Percentiles rank a stretch among this genome's conserved stretches.
Evolutionary conservation across 2,329 filamentous ascomycete species (phyloP).

Genomic region (Stachybotrys chlorohalonatus): DNA sequence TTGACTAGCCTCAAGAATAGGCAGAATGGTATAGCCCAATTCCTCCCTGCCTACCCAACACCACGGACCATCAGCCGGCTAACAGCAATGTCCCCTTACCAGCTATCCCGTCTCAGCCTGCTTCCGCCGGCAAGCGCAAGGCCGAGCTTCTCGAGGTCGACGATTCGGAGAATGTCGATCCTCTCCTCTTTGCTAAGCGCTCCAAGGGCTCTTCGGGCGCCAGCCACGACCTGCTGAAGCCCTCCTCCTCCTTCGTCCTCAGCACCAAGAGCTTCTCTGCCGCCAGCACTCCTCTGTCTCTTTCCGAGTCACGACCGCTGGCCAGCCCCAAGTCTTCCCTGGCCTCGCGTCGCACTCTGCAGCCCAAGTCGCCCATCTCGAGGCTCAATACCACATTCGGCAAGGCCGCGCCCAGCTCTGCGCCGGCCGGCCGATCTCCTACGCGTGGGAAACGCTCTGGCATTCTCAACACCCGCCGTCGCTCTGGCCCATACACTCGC

Average conservation of each 20-base stretch:
- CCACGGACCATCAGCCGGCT: slow-evolving; percentile 1
- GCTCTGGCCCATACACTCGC: slow-evolving; percentile 55
- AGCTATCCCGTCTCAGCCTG: slow-evolving; percentile 26
- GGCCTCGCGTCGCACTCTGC: slow-evolving; percentile 34
- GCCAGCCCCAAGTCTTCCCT: slow-evolving; percentile 21
- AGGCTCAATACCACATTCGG: slow-evolving; percentile 34
- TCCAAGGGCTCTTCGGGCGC: slow-evolving; percentile 37
- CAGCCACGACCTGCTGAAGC: slow-evolving; percentile 40
- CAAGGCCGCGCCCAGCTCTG: slow-evolving; percentile 47
- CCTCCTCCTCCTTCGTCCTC: slow-evolving; percentile 29
- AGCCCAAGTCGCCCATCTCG: slow-evolving; percentile 42
- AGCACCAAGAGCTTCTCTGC: slow-evolving; percentile 29
- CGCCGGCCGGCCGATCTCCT: slow-evolving; percentile 75
- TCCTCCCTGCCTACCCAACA: neutral
- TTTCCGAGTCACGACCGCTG: slow-evolving; percentile 18
- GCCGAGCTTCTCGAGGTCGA: slow-evolving; percentile 41
- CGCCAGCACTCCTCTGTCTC: slow-evolving; percentile 15
- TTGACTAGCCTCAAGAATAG: slow-evolving; percentile 70
- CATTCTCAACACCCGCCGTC: slow-evolving; percentile 60
- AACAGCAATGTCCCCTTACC: slow-evolving; percentile 3
- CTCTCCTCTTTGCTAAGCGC: slow-evolving; percentile 47
- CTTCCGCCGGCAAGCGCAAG: slow-evolving; percentile 45
- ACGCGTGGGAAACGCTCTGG: slow-evolving; percentile 60
- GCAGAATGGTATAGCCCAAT: slow-evolving; percentile 52
- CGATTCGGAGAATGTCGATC: slow-evolving; percentile 55